Evolutionary conservation across 257 asterid species (phyloP), one percentile per base, ranked within the genome.

Genomic region (Craterostigma plantagineum): DNA sequence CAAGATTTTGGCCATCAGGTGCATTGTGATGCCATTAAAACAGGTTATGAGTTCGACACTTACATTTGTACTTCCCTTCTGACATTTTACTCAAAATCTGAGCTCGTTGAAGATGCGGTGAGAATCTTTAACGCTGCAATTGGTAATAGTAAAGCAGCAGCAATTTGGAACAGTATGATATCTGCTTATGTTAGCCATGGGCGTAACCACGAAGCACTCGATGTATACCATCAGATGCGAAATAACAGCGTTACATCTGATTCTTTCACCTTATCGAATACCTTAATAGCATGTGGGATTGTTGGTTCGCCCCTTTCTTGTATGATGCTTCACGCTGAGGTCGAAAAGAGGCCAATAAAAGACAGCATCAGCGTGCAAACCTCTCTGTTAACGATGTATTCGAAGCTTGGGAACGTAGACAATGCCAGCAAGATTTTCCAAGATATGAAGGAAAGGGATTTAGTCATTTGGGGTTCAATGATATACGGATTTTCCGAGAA

Each of bases 401-500:
- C 77, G n/a, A 87, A 65, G 63, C 56, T 68, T 58, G 79, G 93
- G 54, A 57, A 42, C 45, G 17, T 64, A 33, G 38, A 46, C 23
- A 76, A 63, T 18, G 75, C 92, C 10, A 13, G 37, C 39, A 61
- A 58, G 42, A 67, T 76, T 53, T 87, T 87, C 42, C 9, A 17
- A 23, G 62, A 62, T 50, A 82, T 82, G 68, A 63, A 63, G 63
- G 68, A 48, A 35, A 79, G 62, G 59, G 98, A 82, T 55, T 55
- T 70, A 34, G 71, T 87, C 37, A 85, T 93, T 35, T 87, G 95
- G 95, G 92, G 95, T 8, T 75, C 91, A 34, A 72, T 82, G 60
- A 66, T 87, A 49, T 74, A 78, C 9, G 86, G 77, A 35, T 65
- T 43, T 55, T 51, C 52, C 46, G 86, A 79, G 40, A 63, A 74